Percentiles rank a stretch among this genome's conserved stretches.
Evolutionary conservation across 306 rosid genomes (phyloP).

Genomic region (Pterocarpus macrocarpus): DNA sequence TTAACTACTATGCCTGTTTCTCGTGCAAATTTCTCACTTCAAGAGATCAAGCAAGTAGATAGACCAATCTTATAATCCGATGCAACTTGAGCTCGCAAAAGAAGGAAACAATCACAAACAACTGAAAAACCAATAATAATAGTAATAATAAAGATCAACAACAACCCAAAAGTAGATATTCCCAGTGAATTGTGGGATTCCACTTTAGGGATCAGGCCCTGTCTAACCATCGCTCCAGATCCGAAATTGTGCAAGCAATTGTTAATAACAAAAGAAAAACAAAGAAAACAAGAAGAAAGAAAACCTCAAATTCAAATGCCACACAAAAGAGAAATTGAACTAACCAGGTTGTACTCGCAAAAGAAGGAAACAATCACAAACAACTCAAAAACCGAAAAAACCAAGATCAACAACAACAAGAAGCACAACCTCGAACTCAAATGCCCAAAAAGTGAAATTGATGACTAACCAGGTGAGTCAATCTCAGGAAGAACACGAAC

Average conservation of each 20-base stretch:
- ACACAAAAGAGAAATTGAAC: no score
- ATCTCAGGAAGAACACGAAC: constrained; percentile 88
- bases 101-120: not conserved
- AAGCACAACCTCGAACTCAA: not conserved
- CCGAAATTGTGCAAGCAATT: no score
- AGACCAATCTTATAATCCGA: not conserved
- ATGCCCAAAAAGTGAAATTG: not conserved
- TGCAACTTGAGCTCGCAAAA: not conserved
- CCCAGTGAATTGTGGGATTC: no score
- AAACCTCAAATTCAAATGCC: no score
- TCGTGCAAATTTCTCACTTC: not conserved
- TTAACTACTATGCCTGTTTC: not conserved
- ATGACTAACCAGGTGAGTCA: constrained; percentile 81
- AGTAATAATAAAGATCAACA: not conserved
- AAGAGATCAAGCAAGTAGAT: not conserved
- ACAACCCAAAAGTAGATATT: no score
- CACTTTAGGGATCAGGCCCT: no score
- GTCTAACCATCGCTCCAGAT: no score
- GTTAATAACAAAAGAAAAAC: no score
- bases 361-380: not conserved
- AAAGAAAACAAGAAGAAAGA: no score
- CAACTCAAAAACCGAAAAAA: not conserved
- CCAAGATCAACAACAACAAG: not conserved
- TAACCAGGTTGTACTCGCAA: not conserved
- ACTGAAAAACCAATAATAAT: not conserved